Conservation (phyloP, 108 stramenopile genomes). For the Nannochloropsis salina region DNA sequence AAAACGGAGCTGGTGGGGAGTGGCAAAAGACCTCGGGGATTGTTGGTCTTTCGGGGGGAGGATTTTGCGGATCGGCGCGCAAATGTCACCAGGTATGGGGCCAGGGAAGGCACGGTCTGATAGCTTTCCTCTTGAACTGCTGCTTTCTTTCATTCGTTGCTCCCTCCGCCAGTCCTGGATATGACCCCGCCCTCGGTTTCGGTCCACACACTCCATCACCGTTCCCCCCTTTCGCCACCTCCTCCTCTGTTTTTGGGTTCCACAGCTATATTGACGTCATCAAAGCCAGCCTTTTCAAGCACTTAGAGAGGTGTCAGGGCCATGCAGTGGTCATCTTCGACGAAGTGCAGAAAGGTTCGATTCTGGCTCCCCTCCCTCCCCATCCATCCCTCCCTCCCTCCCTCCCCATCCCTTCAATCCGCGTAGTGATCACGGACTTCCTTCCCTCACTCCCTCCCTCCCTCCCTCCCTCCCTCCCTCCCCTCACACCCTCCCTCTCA, state of each 20-base stretch:
- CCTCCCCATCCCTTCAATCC: not conserved
- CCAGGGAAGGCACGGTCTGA: no score
- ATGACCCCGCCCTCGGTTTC: no score
- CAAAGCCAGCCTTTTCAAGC: constrained; percentile 14
- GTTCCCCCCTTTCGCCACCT: not conserved
- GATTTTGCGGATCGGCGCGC: not conserved
- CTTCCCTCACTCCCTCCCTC: not conserved
- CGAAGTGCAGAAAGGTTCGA: constrained; percentile 40
- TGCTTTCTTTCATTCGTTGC: no score
- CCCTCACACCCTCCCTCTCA: not conserved
- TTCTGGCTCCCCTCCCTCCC: not conserved
- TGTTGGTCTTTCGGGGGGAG: not conserved
- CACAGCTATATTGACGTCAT: not conserved
- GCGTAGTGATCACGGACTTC: not conserved
- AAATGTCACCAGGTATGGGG: not conserved
- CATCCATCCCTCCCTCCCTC: not conserved
- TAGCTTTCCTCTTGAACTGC: no score
- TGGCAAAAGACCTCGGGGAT: not conserved
- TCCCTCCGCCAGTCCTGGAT: no score
- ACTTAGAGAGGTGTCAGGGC: constrained; percentile 32
- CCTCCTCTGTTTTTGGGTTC: not conserved
- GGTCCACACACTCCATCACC: not conserved
- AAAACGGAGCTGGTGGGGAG: constrained; percentile 24
- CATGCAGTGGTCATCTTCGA: constrained; percentile 47
- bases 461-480: not conserved